Evolutionary conservation across 2,329 filamentous ascomycete species (phyloP), one percentile per base, ranked within the genome.

Genomic region (Magnaporthales sp.): DNA sequence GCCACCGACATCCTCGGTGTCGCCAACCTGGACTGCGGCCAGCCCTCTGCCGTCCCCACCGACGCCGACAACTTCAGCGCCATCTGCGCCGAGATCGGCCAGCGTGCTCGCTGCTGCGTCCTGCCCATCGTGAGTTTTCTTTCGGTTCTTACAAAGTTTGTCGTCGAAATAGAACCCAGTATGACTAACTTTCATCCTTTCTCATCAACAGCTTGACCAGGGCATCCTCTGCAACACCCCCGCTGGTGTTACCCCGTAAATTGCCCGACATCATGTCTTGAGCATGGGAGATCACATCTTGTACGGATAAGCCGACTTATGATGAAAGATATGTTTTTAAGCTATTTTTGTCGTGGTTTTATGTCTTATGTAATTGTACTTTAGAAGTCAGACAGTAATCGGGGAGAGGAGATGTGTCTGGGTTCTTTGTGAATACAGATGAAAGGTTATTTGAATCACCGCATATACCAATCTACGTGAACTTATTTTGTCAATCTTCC

Each of bases 1-100:
- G 83, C 86, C 15, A 86, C 85, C 27, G 84, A 89, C 70, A 80
- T 89, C 38, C 81, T 89, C 54, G 81, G 84, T 68, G 69, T 88
- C 67, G 84, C 81, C 3, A 77, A 85, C 73, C 77, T 88, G 27
- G 78, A 89, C 78, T 89, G 87, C 74, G 76, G 72, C 22, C 38
- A 46, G 38, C 38, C 72, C 8, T 68, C 72, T 6, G 63, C 64
- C 2, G 64, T 66, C 9, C 70, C 71, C 8, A 31, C 70, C 63
- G 67, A 54, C 62, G 73, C 72, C 22, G 22, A 26, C 62, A 58
- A 71, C 30, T 75, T 75, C 70, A 69, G 69, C 29, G 74, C 75
- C 26, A 75, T 80, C 69, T 86, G 84, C 71, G 66, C 83, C 2
- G 77, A 70, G 5, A 77, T 78, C 5, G 83, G 84, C 65, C 84